Evolutionary conservation across 768 basidiomycete species (phyloP), one percentile per base, ranked within the genome.

Genomic region (Mycena leptocephala): DNA sequence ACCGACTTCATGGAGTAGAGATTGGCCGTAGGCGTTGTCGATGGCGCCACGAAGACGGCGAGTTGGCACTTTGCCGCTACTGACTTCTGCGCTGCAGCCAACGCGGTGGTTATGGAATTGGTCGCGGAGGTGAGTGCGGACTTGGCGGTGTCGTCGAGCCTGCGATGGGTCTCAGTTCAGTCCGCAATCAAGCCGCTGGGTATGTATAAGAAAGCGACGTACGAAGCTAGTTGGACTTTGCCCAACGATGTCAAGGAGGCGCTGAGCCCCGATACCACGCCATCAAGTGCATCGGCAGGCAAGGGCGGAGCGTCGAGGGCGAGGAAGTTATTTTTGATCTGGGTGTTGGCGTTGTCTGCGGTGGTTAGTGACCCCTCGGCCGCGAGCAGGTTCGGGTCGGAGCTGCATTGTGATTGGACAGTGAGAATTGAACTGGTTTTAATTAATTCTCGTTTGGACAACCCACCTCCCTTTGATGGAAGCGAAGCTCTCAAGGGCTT

Each of bases 351-450:
- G 39, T 41, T 62, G 37, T 62, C 37, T 8, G 61, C 61, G 8
- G 61, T 24, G 16, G 61, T 62, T 28, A 62, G 61, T 9, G 61
- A 62, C 5, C 61, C 61, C 24, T 62, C 39, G 20, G 61, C 61
- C 22, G 61, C 61, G 11, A 62, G 61, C 61, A 62, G 26, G 24
- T 62, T 62, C 13, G 61, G 61, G 20, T 62, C 61, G 61, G 61
- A 62, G 61, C 61, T 62, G 61, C 24, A 62, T 62, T 41, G 13
- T 37, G 35, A 13, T 13, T 6, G 39, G 14, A 62, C 22, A 61
- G 37, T 39, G 37, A 30, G 28, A 56, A n/a, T 56, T 56, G 24
- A 32, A 5, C 3, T 61, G 35, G 22, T 11, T 62, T 37, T 37
- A 37, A 37, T 37, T 62, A 39, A n/a, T 11, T 28, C 24, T 41